Conservation (phyloP, 768 basidiomycete species). For the Cystobasidium tubakii region DNA sequence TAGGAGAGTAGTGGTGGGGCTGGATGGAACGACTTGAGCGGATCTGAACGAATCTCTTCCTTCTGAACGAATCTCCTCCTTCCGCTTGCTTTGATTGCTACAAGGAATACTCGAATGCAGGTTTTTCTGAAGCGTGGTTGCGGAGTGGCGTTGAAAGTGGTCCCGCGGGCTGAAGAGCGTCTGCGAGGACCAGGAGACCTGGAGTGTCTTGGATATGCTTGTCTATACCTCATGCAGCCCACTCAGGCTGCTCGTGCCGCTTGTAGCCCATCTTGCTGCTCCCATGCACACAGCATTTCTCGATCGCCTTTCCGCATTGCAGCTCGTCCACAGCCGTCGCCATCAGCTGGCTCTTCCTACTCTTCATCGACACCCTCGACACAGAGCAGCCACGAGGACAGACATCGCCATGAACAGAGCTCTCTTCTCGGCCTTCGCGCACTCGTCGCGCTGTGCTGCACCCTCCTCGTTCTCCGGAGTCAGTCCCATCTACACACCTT, state of each 20-base stretch:
- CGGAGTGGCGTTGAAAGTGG: too few species aligned
- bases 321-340: neutral
- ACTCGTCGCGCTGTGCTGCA: conserved; percentile 7
- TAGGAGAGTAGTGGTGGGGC: neutral
- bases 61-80: neutral
- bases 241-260: too few species aligned
- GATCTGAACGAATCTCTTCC: neutral
- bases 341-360: neutral
- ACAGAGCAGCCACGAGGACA: neutral
- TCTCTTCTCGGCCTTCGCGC: conserved; percentile 3
- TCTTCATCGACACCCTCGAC: neutral
- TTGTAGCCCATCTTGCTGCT: neutral
- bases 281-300: neutral
- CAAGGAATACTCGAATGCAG: neutral
- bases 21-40: too few species aligned
- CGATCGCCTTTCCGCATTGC: neutral
- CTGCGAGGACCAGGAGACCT: too few species aligned
- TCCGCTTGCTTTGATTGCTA: neutral
- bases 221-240: too few species aligned
- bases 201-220: too few species aligned
- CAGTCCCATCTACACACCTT: neutral
- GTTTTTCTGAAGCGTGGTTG: neutral
- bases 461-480: neutral
- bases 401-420: conserved; percentile 22
- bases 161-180: too few species aligned